Conservation (phyloP, 2,329 filamentous ascomycete species). For the Thielaviopsis musarum region DNA sequence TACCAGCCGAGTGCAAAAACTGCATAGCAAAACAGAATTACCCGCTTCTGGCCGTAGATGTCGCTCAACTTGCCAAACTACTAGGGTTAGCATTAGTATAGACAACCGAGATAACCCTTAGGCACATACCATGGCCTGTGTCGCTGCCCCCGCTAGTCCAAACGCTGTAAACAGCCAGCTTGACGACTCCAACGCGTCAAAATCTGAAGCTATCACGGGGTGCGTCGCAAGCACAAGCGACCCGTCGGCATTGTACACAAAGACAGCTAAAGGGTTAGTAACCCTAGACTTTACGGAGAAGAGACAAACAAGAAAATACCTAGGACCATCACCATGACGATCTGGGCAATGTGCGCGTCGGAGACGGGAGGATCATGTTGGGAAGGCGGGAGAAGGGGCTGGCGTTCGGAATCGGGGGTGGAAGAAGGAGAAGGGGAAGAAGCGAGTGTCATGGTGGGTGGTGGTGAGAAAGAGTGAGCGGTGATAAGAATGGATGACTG, state of each 20-base stretch:
- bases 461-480: no score
- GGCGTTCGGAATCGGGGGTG: no score
- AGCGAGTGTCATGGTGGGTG: no score
- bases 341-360: slow-evolving; percentile 1
- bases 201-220: slow-evolving; percentile 43
- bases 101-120: not conserved
- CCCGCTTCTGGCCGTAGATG: slow-evolving; percentile 17
- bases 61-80: slow-evolving; percentile 19
- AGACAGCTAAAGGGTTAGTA: slow-evolving; percentile 22
- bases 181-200: slow-evolving; percentile 36
- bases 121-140: slow-evolving; percentile 16
- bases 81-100: not conserved
- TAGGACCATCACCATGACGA: slow-evolving; percentile 13
- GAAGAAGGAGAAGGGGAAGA: no score
- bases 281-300: no score
- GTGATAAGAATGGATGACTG: no score
- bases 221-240: slow-evolving; percentile 52
- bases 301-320: slow-evolving; percentile 9
- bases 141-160: slow-evolving; percentile 19
- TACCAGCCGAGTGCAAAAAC: slow-evolving; percentile 18
- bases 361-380: not conserved
- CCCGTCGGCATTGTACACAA: slow-evolving; percentile 47
- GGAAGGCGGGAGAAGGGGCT: no score
- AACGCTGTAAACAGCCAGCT: slow-evolving; percentile 24
- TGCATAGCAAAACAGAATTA: slow-evolving; percentile 17